These are phyloP conservation scores for Emergomyces pasteurianus DNA, from an alignment of 2,329 filamentous ascomycete genomes.

Conservation along the genomic window DNA sequence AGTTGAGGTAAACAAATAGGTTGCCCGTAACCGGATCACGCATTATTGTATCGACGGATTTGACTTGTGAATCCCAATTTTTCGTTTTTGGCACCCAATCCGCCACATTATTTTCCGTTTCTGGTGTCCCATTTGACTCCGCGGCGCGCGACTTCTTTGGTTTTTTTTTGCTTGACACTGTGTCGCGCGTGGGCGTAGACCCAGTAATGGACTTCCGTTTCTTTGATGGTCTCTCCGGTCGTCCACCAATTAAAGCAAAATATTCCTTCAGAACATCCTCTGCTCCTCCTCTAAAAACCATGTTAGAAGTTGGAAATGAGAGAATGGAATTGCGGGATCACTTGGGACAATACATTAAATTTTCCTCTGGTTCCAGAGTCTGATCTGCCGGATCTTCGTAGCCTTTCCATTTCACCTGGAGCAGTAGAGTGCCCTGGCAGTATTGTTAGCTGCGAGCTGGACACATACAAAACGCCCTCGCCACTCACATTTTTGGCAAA, in stretches of 20 bases:
- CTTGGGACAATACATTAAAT: conserved; percentile 17
- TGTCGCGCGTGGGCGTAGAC: conserved; percentile 16
- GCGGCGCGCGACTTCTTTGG: conserved; percentile 17
- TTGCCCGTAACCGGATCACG: conserved; percentile 21
- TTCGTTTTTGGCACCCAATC: conserved; percentile 30
- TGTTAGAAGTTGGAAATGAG: conserved; percentile 10
- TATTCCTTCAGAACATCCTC: conserved; percentile 30
- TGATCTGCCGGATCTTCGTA: conserved; percentile 32
- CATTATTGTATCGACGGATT: conserved; percentile 32
- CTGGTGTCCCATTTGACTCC: conserved; percentile 12
- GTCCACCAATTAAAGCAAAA: conserved; percentile 30
- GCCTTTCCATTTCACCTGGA: conserved; percentile 38
- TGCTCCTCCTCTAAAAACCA: conserved; percentile 24
- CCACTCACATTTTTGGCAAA: conserved; percentile 25
- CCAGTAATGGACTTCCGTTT: conserved; percentile 18
- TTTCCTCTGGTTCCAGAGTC: conserved; percentile 36
- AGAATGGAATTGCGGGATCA: not conserved
- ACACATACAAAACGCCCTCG: conserved; percentile 3
- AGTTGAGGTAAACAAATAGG: conserved; percentile 31
- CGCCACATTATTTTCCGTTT: conserved; percentile 12
- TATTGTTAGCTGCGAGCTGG: conserved; percentile 3
- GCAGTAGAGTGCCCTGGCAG: conserved; percentile 25
- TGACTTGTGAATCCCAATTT: conserved; percentile 34
- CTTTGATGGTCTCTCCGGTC: conserved; percentile 20
- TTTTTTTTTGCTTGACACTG: conserved; percentile 17